phyloP scores from a whole-genome alignment of 768 basidiomycete genomes.

The Leccinum subgranulosum region DNA sequence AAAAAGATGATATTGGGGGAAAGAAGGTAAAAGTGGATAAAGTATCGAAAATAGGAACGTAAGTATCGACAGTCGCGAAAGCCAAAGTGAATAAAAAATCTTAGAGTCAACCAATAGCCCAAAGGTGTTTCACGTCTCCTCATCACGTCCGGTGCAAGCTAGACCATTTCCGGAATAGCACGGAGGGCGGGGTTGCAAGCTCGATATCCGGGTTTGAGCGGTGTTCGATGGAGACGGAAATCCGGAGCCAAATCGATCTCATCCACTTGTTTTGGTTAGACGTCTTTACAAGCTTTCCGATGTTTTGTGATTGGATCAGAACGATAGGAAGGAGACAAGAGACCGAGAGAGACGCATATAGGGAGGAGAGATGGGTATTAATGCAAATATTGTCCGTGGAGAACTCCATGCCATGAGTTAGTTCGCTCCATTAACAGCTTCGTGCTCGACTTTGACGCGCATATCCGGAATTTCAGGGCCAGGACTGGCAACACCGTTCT shows the following conservation, averaged over 20 bases:
- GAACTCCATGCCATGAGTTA: slow-evolving; percentile 14
- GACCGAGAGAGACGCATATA: slow-evolving; percentile 25
- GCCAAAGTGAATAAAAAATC: slow-evolving; percentile 46
- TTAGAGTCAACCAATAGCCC: slow-evolving; percentile 61
- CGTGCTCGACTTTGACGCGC: slow-evolving; percentile 39
- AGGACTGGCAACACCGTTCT: slow-evolving; percentile 21
- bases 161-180: slow-evolving; percentile 8
- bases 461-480: slow-evolving; percentile 37
- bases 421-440: slow-evolving; percentile 23
- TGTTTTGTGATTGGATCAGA: slow-evolving; percentile 30
- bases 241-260: slow-evolving; percentile 46
- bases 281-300: slow-evolving; percentile 32
- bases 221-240: slow-evolving; percentile 21
- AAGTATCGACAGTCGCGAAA: slow-evolving; percentile 31
- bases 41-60: slow-evolving; percentile 21
- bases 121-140: slow-evolving; percentile 32
- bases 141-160: background rate
- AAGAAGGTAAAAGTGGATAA: slow-evolving; percentile 30
- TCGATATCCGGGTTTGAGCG: slow-evolving; percentile 6
- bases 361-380: slow-evolving; percentile 27
- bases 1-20: slow-evolving; percentile 24
- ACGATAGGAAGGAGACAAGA: slow-evolving; percentile 17
- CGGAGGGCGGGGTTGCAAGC: slow-evolving; percentile 7
- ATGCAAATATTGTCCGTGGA: slow-evolving; percentile 30
- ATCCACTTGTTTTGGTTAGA: slow-evolving; percentile 36